phyloP scores from a whole-genome alignment of 257 asterid species.

The Fraxinus americana region DNA sequence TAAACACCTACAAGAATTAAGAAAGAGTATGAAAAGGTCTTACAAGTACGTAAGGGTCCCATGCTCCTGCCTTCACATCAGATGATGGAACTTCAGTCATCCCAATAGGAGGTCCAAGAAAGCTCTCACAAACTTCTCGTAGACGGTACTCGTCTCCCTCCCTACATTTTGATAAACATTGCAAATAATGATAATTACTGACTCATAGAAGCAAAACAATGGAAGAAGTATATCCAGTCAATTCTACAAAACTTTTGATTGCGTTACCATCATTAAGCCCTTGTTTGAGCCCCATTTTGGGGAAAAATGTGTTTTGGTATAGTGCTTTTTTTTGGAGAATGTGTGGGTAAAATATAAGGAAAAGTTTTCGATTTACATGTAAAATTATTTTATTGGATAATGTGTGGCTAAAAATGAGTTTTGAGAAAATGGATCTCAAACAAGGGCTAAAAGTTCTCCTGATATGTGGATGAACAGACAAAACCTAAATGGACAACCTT shows the following conservation, averaged over 20 bases:
- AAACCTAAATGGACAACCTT: not conserved
- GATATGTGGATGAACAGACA: not conserved
- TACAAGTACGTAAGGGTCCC: conserved; percentile 87
- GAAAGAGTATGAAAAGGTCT: conserved; percentile 33
- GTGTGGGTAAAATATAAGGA: too few species aligned
- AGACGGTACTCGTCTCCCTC: conserved; percentile 90
- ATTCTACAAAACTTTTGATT: not conserved
- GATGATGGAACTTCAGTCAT: conserved; percentile 57
- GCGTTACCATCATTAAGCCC: not conserved
- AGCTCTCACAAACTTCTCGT: conserved; percentile 94
- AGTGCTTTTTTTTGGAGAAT: too few species aligned
- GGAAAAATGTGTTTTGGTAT: too few species aligned
- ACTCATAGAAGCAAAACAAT: not conserved
- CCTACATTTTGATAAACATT: conserved; percentile 43
- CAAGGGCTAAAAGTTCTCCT: not conserved
- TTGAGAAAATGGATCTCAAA: too few species aligned
- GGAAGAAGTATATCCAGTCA: conserved; percentile 3
- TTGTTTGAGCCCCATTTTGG: too few species aligned
- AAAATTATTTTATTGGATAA: too few species aligned
- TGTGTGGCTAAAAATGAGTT: too few species aligned
- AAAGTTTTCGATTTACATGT: too few species aligned
- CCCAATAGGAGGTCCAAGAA: conserved; percentile 96
- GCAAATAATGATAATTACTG: not conserved
- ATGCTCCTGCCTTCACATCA: conserved; percentile 45
- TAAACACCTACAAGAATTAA: not conserved